Base-by-base conservation (phyloP, 768 basidiomycete species). In the Pleurotus tuoliensis region DNA sequence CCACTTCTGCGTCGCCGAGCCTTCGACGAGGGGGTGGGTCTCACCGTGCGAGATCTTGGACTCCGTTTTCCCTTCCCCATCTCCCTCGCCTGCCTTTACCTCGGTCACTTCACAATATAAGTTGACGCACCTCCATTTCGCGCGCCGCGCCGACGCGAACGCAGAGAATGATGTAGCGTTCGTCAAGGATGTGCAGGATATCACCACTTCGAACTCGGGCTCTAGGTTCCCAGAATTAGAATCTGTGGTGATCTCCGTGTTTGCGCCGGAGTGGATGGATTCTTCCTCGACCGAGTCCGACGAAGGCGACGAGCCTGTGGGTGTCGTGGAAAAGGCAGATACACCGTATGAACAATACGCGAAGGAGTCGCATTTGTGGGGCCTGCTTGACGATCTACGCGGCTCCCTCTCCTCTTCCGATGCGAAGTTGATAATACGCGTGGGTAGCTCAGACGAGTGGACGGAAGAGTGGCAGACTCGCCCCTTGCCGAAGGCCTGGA, bases 71-170 rank as follows among this genome's bases (percentile, higher is more conserved):
- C 30, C 30, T 34, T 34, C 30, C 30, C 30, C 30, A 11, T 34
- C 30, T 9, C 30, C 30, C 8, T 34, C 7, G 30, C 30, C 30
- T 34, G 30, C 30, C 30, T 34, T 34, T 34, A 34, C 30, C 30
- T 34, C 30, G 30, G 30, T 34, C 30, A 34, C 2, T 3, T 34
- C 30, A 11, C 30, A 34, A 34, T 34, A 34, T 34, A 34, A 69
- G 24, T 68, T 79, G 4, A 68, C 76, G 1, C 72, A 78, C 59
- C 63, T 78, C 15, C 68, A 75, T 49, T 63, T 79, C 7, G 62
- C 75, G 2, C 75, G 77, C 30, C 70, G 71, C 1, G 66, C 71
- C 18, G 66, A 74, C 47, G 73, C 75, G 4, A 79, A 77, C 58
- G 64, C 64, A 55, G 73, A 71, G 22, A 79, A 79, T 54, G 77